Base-by-base conservation (phyloP, 352 stramenopile genomes). In the Phytopythium sindhum region DNA sequence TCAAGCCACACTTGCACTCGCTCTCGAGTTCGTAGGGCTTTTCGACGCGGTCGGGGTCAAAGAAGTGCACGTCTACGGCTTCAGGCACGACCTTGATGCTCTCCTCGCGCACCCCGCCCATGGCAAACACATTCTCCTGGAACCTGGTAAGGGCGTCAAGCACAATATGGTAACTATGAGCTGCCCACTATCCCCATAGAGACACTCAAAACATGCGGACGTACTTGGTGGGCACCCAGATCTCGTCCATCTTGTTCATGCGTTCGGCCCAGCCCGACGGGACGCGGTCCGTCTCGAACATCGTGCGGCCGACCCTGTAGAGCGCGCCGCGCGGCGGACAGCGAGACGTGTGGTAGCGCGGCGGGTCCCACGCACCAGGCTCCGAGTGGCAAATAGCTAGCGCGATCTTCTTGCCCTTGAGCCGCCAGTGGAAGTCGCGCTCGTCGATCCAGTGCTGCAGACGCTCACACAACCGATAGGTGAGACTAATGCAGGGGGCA, bases 221-320 rank as follows among this genome's bases (percentile, higher is more conserved):
- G 23, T 56, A 78, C 64, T 76, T 80, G 4, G 90, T 97, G 10
- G 92, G 92, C 21, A 98, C 93, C 90, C 91, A 98, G 51, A 97
- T 91, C 77, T 98, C 91, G 70, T 98, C 84, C 88, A 98, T 96
- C 14, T 72, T 67, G 62, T 96, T 93, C 80, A 98, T 93, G 53
- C 92, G 77, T 19, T 88, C 69, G 4, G 75, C 42, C 93, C 93
- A 98, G 28, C 91, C 93, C n/a, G 67, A 77, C 9, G 93, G 93
- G 55, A 98, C 73, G 61, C 93, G 81, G 67, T 98, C 93, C 42
- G 93, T 98, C 75, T 98, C 94, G 62, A 98, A 98, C 94, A 98
- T 98, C 2, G 94, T 98, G 2, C 94, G 66, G 15, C 94, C 94
- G 10, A 98, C 80, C 0, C 61, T 79, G 66, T 90, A 97, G 53